Evolutionary conservation across 805 yeast species (phyloP).

Genomic region (Yamadazyma takamatsuzukensis): DNA sequence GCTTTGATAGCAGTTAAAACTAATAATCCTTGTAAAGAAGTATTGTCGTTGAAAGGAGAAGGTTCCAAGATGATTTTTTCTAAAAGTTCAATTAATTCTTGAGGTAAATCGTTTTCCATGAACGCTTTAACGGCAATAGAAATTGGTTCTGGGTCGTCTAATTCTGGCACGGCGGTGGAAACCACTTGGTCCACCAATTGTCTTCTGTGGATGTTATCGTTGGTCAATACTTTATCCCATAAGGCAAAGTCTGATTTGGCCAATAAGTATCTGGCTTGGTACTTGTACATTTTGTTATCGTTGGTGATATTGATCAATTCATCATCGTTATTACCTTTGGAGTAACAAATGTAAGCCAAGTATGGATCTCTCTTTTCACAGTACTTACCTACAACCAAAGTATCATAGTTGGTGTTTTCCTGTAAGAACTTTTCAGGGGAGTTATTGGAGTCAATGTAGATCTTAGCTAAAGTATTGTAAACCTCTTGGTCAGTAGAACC

Average conservation of each 20-base stretch:
- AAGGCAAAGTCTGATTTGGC: conserved; percentile 79
- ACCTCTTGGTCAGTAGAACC: conserved; percentile 90
- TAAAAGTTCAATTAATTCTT: conserved; percentile 87
- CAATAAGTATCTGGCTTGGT: conserved; percentile 95
- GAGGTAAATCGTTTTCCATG: conserved; percentile 91
- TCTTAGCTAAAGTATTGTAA: conserved; percentile 92
- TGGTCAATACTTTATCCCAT: conserved; percentile 76
- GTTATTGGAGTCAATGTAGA: conserved; percentile 95
- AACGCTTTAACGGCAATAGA: conserved; percentile 92
- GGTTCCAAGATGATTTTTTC: conserved; percentile 97
- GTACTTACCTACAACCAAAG: conserved; percentile 94
- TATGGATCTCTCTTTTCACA: conserved; percentile 99
- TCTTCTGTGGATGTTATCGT: conserved; percentile 82
- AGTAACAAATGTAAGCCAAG: conserved; percentile 95
- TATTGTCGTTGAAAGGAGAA: conserved; percentile 93
- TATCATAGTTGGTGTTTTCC: conserved; percentile 86
- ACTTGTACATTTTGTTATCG: conserved; percentile 96
- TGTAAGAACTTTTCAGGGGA: conserved; percentile 94
- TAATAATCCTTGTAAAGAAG: conserved; percentile 89
- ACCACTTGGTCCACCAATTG: conserved; percentile 91
- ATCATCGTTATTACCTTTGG: conserved; percentile 87
- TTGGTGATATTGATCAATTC: conserved; percentile 91
- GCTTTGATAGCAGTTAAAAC: conserved; percentile 94
- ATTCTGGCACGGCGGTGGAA: conserved; percentile 93
- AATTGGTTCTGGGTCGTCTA: conserved; percentile 88